phyloP scores from a whole-genome alignment of 257 asterid species.

The Osmanthus fragrans region DNA sequence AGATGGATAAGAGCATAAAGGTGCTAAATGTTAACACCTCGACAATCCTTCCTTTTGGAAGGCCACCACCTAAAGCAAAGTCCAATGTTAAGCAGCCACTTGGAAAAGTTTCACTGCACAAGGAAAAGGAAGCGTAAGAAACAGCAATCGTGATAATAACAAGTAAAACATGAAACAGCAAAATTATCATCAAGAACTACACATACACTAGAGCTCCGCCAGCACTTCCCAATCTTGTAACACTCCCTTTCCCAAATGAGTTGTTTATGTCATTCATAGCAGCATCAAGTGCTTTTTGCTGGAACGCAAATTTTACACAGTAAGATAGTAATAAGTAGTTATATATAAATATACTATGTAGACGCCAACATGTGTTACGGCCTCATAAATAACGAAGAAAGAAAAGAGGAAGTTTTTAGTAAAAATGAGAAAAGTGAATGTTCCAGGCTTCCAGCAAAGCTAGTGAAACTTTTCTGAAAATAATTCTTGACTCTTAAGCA shows the following conservation, averaged over 20 bases:
- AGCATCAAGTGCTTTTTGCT: conserved; percentile 96
- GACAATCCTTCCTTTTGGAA: conserved; percentile 95
- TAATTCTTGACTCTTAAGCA: background rate
- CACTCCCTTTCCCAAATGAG: conserved; percentile 97
- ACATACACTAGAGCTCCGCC: conserved; percentile 98
- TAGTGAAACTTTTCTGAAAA: background rate
- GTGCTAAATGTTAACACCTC: conserved; percentile 53
- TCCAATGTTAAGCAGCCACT: conserved; percentile 93
- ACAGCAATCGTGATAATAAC: background rate
- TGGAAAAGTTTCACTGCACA: conserved; percentile 90
- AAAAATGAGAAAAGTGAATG: background rate
- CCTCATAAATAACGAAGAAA: background rate
- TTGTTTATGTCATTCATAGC: conserved; percentile 95
- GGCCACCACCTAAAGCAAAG: conserved; percentile 97
- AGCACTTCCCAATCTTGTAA: conserved; percentile 92
- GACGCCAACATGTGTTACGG: background rate
- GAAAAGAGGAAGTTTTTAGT: background rate
- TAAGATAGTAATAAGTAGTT: conserved; percentile 17
- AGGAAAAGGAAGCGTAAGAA: conserved; percentile 9
- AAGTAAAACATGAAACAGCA: background rate
- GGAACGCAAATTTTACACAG: conserved; percentile 15
- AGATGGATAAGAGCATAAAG: conserved; percentile 4
- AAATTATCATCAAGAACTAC: conserved; percentile 19
- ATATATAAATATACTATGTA: background rate
- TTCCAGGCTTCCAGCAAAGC: background rate